Evolutionary conservation across 1,284 basidiomycete genomes (phyloP), one percentile per base, ranked within the genome.

Genomic region (Rhizopogon hawkerae): DNA sequence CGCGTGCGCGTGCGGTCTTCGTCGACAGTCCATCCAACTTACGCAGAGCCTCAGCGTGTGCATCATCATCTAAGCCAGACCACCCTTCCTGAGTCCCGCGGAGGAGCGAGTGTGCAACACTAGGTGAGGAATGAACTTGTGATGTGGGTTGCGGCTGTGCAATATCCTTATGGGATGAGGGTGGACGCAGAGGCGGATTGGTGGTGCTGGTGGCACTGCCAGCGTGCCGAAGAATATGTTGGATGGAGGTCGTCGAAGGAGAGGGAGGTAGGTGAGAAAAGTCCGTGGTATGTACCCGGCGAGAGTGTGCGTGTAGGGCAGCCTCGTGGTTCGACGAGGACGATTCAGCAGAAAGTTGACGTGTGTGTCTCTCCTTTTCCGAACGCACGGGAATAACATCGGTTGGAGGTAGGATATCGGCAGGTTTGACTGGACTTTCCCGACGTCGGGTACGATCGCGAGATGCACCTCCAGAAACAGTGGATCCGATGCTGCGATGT

Each of bases 1-100:
- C 80, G 52, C 80, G 74, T 11, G 77, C 75, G 48, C 78, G 77
- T 14, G 83, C 78, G 35, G 76, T 83, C 57, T 89, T 91, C 5
- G 80, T 82, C 3, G 83, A 81, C 10, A 98, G 67, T 0, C 95
- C 95, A 60, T 98, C 96, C 21, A 98, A 71, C 68, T 96, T 96
- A 48, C 94, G 81, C 44, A 98, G 74, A 3, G 92, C 92, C 61
- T 96, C 92, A 3, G 83, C 87, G 1, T 95, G 94, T 13, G 85
- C 85, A 54, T 92, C 85, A 59, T 95, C 89, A 60, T 88, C 85
- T 57, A 89, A 71, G 54, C 78, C 85, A 21, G 83, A 84, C 87
- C 88, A 91, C 18, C 88, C 88, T 64, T 91, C 88, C 58, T 91
- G 81, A 5, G 83, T 83, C 23, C 89, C 82, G 59, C 89, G 77